A percentile compares a stretch with the other conserved stretches of the same genome.
Conservation (phyloP, 306 rosid genomes). For the Fragaria nilgerrensis region DNA sequence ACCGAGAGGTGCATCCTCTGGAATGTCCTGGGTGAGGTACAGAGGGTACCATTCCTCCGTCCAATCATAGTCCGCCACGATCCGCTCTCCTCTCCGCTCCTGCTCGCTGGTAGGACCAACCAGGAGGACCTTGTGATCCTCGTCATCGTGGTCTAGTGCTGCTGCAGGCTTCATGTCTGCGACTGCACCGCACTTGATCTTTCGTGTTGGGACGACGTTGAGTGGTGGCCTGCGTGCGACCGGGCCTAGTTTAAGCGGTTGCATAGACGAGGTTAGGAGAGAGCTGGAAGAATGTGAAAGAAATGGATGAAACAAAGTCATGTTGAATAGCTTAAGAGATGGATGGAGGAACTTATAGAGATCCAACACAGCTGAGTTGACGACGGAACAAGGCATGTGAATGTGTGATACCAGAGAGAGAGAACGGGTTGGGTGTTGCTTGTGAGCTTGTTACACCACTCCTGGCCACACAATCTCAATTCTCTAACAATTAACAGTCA, state of each 20-base stretch:
- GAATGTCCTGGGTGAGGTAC: slow-evolving; percentile 65
- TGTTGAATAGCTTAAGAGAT: neutral
- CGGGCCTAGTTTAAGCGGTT: slow-evolving; percentile 16
- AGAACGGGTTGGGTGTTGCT: slow-evolving; percentile 24
- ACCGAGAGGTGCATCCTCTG: slow-evolving; percentile 85
- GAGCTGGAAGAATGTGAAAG: slow-evolving; percentile 24
- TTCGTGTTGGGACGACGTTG: neutral
- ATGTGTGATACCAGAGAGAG: neutral
- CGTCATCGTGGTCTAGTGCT: slow-evolving; percentile 20
- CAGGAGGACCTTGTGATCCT: slow-evolving; percentile 28
- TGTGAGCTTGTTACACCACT: slow-evolving; percentile 6
- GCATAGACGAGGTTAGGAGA: neutral
- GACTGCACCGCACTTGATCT: slow-evolving; percentile 37
- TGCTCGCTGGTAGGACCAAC: slow-evolving; percentile 52
- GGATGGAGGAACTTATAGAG: neutral
- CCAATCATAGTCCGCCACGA: slow-evolving; percentile 72
- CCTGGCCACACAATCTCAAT: slow-evolving; percentile 29
- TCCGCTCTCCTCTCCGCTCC: slow-evolving; percentile 37
- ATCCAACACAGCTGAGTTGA: neutral
- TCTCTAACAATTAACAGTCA: neutral
- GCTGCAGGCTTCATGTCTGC: slow-evolving; percentile 42
- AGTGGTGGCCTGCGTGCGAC: neutral
- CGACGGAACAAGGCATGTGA: slow-evolving; percentile 3
- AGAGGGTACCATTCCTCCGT: slow-evolving; percentile 93
- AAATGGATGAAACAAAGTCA: slow-evolving; percentile 46